Evolutionary conservation across 192 early-diverging fungal species (phyloP), one percentile per base, ranked within the genome.

Genomic region (Oehlia diaphana): DNA sequence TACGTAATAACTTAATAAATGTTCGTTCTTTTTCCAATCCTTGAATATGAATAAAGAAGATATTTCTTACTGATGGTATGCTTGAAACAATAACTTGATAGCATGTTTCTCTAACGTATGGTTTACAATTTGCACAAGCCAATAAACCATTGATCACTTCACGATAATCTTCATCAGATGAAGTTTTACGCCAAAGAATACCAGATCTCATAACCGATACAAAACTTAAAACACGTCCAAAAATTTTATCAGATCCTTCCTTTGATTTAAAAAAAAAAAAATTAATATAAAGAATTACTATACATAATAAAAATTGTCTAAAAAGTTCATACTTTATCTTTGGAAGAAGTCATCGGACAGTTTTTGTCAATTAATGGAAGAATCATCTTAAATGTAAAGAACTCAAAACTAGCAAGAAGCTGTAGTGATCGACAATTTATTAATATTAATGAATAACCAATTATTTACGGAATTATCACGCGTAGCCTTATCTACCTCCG

Each of bases 201-300:
- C 93, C 94, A 21, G 96, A 92, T 71, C 92, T 88, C 37, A 94
- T 89, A 37, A 98, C 89, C 37, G 93, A 91, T 88, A 94, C 90
- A 71, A 92, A 82, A 13, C 96, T 95, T 88, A 99, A 97, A 75
- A 98, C 87, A 67, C 96, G 91, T 63, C 95, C 97, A 83, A 98
- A 96, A 76, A 92, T 86, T 83, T 93, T 92, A 80, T 98, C 95
- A 58, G 93, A 88, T 81, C 92, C 92, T 84, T 99, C 98, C 91
- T 96, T 90, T 31, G 19, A 44, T 47, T 47, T 21, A 71, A 23
- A 9, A 21, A 19, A 37, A 21, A 19, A 44, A 2, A 44, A 3
- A 71, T 23, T 12, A 44, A 9, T n/a, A n/a, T 9, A 21, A 23
- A 71, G n/a, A 71, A 33, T 9, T n/a, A 71, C 16, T 23, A 47